Evolutionary conservation across 805 yeast genomes (phyloP), one percentile per base, ranked within the genome.

Genomic region (Torulaspora gathmanii): DNA sequence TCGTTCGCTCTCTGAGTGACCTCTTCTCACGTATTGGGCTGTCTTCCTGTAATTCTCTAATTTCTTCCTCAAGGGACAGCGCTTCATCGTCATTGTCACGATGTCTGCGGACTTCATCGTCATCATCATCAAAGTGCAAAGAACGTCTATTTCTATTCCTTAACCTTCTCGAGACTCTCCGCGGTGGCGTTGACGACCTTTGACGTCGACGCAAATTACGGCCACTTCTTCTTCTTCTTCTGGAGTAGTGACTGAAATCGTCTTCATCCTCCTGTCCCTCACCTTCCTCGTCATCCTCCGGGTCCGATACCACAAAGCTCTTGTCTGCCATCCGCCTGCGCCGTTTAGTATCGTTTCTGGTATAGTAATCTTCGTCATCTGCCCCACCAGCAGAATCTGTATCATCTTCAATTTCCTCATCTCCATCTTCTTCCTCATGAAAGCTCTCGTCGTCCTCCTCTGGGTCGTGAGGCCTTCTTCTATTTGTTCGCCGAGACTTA

Each of bases 21-120:
- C 80, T 70, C 42, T 78, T 70, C 39, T 73, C 75, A 13, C 77
- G 70, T 22, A 74, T 68, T 3, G 77, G 74, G 2, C 86, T 81
- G 11, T 82, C 79, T 3, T 80, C 82, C 56, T 79, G 75, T 36
- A 84, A 61, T 22, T 82, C 88, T 42, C 75, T 77, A 12, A 86
- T 69, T 60, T 86, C 95, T 51, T 82, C 79, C 40, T 77, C 77
- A 27, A 85, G 46, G 0, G 78, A 67, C n/a, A 70, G 25, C 20
- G 55, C 49, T 20, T 53, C 60, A 12, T 50, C 50, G 12, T 53
- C 59, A 13, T 51, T 42, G 9, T 53, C 58, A 13, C 53, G 58
- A n/a, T 55, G 60, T 12, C 55, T 60, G 16, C 51, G 57, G 12
- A 39, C 57, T n/a, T 47, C 57, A 8, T 49, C 57, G 33, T 48